These are phyloP conservation scores for Brassica balearica DNA, from an alignment of 441 rosid genomes.

Conservation along the genomic window DNA sequence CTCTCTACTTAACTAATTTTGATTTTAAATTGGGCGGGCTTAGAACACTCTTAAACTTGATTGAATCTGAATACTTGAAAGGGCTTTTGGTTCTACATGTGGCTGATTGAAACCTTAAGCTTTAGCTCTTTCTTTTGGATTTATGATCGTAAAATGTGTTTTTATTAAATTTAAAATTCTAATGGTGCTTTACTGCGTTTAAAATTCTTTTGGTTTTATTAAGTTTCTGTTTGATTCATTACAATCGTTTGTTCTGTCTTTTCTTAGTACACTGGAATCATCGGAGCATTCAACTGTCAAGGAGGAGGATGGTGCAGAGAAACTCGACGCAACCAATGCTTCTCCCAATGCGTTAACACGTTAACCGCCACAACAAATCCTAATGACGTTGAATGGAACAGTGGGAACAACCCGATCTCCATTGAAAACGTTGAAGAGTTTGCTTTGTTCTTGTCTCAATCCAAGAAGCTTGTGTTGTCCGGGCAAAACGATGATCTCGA, in stretches of 20 bases:
- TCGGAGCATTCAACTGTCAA: constrained; percentile 86
- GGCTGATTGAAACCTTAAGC: not conserved
- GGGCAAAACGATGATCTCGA: constrained; percentile 51
- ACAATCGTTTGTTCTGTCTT: constrained; percentile 2
- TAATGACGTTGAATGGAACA: constrained; percentile 72
- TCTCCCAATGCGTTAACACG: constrained; percentile 54
- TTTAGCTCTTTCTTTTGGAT: not conserved
- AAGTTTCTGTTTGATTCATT: constrained; percentile 15
- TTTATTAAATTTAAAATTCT: not conserved
- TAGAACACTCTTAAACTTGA: not conserved
- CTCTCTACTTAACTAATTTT: not conserved
- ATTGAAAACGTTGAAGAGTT: constrained; percentile 55
- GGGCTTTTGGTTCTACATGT: not conserved
- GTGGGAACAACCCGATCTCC: constrained; percentile 66
- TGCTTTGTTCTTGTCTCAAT: constrained; percentile 63
- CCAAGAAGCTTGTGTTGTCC: constrained; percentile 61
- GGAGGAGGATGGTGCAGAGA: constrained; percentile 85
- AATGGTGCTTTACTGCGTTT: not conserved
- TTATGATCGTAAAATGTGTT: not conserved
- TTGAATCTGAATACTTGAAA: not conserved
- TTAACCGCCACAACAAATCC: constrained; percentile 53
- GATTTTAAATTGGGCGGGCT: not conserved
- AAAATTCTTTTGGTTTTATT: not conserved
- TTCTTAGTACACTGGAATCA: constrained; percentile 64
- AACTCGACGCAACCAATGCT: constrained; percentile 62